These are phyloP conservation scores for Verruconis gallopava DNA, from an alignment of 2,329 filamentous ascomycete genomes.

Conservation along the genomic window DNA sequence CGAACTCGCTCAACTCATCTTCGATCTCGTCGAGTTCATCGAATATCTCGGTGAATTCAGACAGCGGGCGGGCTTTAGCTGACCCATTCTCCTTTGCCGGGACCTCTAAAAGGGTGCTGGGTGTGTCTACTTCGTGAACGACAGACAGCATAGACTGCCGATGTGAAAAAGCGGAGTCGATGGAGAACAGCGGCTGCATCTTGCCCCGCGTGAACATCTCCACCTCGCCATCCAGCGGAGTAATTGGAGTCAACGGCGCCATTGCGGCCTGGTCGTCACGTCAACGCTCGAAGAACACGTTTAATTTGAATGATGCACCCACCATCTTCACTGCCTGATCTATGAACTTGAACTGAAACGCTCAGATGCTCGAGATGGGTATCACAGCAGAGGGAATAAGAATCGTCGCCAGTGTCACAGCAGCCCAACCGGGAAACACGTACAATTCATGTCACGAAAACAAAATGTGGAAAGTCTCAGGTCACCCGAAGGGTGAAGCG, in stretches of 20 bases:
- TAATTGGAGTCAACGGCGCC: slow-evolving; percentile 30
- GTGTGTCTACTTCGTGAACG: slow-evolving; percentile 9
- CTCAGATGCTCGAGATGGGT: neutral
- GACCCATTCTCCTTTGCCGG: neutral
- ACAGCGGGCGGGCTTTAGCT: slow-evolving; percentile 44
- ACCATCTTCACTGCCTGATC: neutral
- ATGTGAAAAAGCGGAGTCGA: slow-evolving; percentile 7
- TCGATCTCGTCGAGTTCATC: slow-evolving; percentile 54
- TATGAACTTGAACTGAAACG: neutral
- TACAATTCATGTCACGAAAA: slow-evolving; percentile 1
- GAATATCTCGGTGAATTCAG: slow-evolving; percentile 63
- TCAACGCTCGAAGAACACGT: too few species aligned
- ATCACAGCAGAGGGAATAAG: neutral
- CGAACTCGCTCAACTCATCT: slow-evolving; percentile 25
- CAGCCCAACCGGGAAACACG: neutral
- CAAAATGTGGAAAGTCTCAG: neutral
- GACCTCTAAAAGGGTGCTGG: slow-evolving; percentile 2
- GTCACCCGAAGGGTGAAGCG: neutral
- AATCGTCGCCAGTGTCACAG: neutral
- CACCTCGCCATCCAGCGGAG: slow-evolving; percentile 29
- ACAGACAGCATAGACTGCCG: slow-evolving; percentile 6
- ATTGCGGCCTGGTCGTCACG: neutral
- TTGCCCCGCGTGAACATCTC: slow-evolving; percentile 38
- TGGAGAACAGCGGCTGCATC: slow-evolving; percentile 46
- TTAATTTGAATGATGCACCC: too few species aligned